A percentile compares a stretch with the other conserved stretches of the same genome.
Evolutionary conservation across 768 basidiomycete species (phyloP).

Genomic region (Suillus paluster): DNA sequence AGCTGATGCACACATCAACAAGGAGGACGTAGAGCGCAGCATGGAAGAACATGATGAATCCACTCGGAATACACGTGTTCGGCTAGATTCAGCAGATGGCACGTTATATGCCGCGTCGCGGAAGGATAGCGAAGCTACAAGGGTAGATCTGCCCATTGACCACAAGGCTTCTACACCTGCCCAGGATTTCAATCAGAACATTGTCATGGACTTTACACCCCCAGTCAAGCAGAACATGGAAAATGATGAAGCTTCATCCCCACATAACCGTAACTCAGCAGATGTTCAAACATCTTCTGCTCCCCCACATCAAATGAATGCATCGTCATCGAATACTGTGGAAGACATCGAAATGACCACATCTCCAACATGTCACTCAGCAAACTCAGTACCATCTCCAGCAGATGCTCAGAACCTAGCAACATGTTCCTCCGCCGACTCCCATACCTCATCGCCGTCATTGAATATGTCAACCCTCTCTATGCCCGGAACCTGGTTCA

Average conservation of each 20-base stretch:
- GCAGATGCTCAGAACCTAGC: not conserved
- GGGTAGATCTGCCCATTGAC: conserved; percentile 20
- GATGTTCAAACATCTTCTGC: not conserved
- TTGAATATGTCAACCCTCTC: conserved; percentile 10
- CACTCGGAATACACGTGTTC: conserved; percentile 20
- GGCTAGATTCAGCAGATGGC: conserved; percentile 19
- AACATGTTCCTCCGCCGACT: not conserved
- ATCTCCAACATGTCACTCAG: not conserved
- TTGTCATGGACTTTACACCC: no score
- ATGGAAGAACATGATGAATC: conserved; percentile 16
- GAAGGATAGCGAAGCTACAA: conserved; percentile 30
- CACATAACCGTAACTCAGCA: not conserved
- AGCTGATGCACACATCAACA: not conserved
- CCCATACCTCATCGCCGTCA: not conserved
- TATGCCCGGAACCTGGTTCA: conserved; percentile 32
- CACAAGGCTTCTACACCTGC: not conserved
- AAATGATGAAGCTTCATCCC: not conserved
- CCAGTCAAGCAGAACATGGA: not conserved
- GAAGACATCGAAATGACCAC: not conserved
- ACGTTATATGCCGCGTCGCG: conserved; percentile 20
- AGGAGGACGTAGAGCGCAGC: conserved; percentile 14
- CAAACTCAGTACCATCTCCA: no score
- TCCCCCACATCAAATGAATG: not conserved
- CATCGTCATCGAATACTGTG: not conserved
- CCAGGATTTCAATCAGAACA: not conserved